These are phyloP conservation scores for Cercospora sp. DNA, from an alignment of 2,329 filamentous ascomycete genomes.

Conservation along the genomic window DNA sequence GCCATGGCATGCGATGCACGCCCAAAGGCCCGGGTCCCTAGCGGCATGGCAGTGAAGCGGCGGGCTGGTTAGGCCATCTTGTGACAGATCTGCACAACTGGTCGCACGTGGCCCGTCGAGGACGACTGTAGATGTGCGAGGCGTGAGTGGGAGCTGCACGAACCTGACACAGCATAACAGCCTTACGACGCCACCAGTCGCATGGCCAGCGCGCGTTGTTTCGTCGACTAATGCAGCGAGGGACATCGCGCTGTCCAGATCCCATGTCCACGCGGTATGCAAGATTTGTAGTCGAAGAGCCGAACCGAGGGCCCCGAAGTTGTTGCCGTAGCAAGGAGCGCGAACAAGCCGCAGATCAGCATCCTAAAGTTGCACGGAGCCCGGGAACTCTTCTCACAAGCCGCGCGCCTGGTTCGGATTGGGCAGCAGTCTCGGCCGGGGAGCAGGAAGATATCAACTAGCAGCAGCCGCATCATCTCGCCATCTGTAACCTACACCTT, in stretches of 20 bases:
- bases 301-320: not conserved
- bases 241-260: not conserved
- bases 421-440: constrained; percentile 4
- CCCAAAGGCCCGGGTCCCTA: not conserved
- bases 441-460: not conserved
- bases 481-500: not conserved
- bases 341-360: not conserved
- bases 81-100: not conserved
- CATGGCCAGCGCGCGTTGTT: not conserved
- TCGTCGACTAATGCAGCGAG: not conserved
- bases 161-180: not conserved
- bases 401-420: not conserved
- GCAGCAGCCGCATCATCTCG: not conserved
- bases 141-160: not conserved
- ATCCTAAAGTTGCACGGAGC: not conserved
- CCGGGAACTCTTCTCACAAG: not conserved
- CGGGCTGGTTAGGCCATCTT: not conserved
- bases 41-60: constrained; percentile 3
- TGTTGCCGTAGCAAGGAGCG: not conserved
- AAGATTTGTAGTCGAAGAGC: not conserved
- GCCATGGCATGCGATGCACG: constrained; percentile 4
- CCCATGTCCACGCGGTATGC: not conserved
- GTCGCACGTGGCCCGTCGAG: not conserved
- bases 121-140: not conserved
- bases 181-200: constrained; percentile 1